These are phyloP conservation scores for Capsella rubella DNA, from an alignment of 441 rosid species.

Conservation along the genomic window DNA sequence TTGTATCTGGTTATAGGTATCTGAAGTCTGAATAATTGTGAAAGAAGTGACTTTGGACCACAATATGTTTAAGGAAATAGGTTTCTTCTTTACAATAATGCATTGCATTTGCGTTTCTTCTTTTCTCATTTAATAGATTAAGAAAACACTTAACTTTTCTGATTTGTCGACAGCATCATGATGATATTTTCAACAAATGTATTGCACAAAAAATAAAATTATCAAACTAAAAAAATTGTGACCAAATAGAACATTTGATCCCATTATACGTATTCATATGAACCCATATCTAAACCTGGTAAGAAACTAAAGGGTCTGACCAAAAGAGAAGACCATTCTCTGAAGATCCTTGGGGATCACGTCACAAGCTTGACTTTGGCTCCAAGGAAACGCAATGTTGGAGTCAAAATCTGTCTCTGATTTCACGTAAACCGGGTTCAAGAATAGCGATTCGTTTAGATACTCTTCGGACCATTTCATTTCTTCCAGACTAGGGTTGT, in stretches of 20 bases:
- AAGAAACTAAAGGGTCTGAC: conserved; percentile 50
- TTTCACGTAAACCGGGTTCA: conserved; percentile 52
- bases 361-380: conserved; percentile 49
- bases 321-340: conserved; percentile 64
- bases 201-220: no score
- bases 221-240: no score
- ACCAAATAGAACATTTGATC: no score
- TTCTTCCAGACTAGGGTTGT: conserved; percentile 52
- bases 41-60: conserved; percentile 34
- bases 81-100: background rate
- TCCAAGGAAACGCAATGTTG: conserved; percentile 46
- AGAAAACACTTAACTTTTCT: conserved; percentile 10
- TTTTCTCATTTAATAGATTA: conserved; percentile 8
- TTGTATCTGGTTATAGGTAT: conserved; percentile 31
- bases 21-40: background rate
- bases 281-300: no score
- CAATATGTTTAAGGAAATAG: conserved; percentile 35
- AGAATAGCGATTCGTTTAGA: conserved; percentile 52
- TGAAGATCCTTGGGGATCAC: conserved; percentile 55
- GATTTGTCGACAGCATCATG: conserved; percentile 1
- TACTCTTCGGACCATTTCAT: conserved; percentile 68
- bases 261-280: no score
- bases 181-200: background rate
- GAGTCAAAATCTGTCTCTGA: conserved; percentile 51
- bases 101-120: background rate